Conservation (phyloP, 306 rosid species). For the Glycyrrhiza uralensis region DNA sequence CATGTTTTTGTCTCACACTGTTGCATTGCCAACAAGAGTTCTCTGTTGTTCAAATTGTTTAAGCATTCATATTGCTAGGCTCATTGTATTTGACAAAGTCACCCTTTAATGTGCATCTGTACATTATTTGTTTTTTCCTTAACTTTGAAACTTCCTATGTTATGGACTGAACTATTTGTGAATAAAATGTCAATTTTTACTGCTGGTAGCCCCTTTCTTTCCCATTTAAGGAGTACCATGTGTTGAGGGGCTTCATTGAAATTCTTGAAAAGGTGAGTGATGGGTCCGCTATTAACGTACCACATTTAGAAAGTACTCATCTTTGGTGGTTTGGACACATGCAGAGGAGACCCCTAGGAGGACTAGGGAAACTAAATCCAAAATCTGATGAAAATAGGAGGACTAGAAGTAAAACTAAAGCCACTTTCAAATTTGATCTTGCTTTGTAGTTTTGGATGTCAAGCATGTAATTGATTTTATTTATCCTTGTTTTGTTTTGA, state of each 20-base stretch:
- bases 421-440: constrained; percentile 1
- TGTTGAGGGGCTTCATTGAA: background rate
- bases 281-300: background rate
- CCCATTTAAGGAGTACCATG: background rate
- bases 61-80: background rate
- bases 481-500: background rate
- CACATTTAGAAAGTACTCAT: background rate
- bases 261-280: background rate
- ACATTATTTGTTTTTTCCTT: background rate
- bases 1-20: constrained; percentile 1
- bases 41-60: background rate
- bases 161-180: background rate
- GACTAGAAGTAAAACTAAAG: background rate
- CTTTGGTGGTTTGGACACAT: background rate
- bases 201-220: background rate
- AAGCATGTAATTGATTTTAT: background rate
- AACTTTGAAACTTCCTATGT: background rate
- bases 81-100: background rate
- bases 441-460: constrained; percentile 22
- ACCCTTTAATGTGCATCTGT: background rate
- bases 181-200: background rate
- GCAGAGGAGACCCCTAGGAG: background rate
- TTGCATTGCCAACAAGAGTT: background rate
- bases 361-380: background rate
- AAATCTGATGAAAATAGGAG: background rate